Conservation (phyloP, 345 rosid genomes). For the Eucalyptus marginata region DNA sequence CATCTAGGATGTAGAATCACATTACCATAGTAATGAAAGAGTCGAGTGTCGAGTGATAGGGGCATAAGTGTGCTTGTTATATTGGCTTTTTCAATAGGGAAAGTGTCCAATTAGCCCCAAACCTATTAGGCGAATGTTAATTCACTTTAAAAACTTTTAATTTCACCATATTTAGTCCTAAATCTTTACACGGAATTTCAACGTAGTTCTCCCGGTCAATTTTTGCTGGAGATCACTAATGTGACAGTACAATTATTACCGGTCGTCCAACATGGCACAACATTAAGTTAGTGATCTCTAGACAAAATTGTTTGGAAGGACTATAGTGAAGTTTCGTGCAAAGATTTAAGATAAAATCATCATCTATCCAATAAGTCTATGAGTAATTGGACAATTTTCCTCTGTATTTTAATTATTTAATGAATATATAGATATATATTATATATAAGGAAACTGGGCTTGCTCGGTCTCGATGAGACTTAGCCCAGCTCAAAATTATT, state of each 20-base stretch:
- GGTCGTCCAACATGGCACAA: fast-evolving
- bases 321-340: fast-evolving
- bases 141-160: fast-evolving
- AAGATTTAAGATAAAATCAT: not conserved
- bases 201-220: fast-evolving
- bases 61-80: not conserved
- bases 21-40: fast-evolving
- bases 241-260: fast-evolving
- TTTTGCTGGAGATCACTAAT: fast-evolving
- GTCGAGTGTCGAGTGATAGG: fast-evolving
- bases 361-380: not conserved
- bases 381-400: not conserved
- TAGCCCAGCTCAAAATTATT: not conserved
- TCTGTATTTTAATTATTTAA: not conserved
- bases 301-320: not conserved
- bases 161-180: not conserved
- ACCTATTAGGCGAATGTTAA: not conserved
- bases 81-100: not conserved
- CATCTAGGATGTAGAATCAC: not conserved
- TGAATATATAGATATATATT: not conserved
- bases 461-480: not conserved
- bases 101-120: not conserved
- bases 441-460: not conserved
- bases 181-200: fast-evolving
- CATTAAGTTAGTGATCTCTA: fast-evolving